Evolutionary conservation across 2,329 filamentous ascomycete species (phyloP).

Genomic region (Cladosporium sp.): DNA sequence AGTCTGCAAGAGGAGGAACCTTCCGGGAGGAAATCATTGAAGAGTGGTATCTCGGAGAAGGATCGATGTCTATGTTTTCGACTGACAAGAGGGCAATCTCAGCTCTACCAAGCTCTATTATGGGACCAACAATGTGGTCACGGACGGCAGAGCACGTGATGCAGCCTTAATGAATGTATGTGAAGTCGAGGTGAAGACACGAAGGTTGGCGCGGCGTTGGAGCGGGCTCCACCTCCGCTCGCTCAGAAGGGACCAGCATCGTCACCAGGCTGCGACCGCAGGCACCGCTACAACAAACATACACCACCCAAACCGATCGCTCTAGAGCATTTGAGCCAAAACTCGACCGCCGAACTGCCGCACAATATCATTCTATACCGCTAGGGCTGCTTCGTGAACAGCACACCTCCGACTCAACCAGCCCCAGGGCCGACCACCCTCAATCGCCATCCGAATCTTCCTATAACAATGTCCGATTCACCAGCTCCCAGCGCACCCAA

Average conservation of each 20-base stretch:
- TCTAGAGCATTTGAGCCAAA: neutral
- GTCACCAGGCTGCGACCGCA: neutral
- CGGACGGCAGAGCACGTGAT: too few relatives aligned
- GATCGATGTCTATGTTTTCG: too few relatives aligned
- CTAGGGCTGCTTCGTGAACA: constrained; percentile 3
- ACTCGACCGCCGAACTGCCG: neutral
- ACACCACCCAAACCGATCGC: neutral
- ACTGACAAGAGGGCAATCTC: too few relatives aligned
- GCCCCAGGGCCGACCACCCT: constrained; percentile 25
- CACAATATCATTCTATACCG: neutral
- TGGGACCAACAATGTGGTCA: too few relatives aligned
- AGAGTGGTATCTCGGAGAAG: too few relatives aligned
- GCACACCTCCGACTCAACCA: neutral
- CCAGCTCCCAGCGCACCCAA: constrained; percentile 64
- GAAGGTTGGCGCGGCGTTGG: too few relatives aligned
- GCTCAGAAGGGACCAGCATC: neutral
- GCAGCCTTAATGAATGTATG: neutral
- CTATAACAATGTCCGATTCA: constrained; percentile 64
- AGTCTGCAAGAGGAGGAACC: too few relatives aligned
- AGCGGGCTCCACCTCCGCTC: too few relatives aligned
- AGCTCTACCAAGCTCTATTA: too few relatives aligned
- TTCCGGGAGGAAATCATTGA: too few relatives aligned
- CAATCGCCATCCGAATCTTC: constrained; percentile 12
- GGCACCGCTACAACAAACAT: neutral
- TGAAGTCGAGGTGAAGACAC: neutral